phyloP scores from a whole-genome alignment of 2,329 filamentous ascomycete genomes.

The Hypoxylon sp. region DNA sequence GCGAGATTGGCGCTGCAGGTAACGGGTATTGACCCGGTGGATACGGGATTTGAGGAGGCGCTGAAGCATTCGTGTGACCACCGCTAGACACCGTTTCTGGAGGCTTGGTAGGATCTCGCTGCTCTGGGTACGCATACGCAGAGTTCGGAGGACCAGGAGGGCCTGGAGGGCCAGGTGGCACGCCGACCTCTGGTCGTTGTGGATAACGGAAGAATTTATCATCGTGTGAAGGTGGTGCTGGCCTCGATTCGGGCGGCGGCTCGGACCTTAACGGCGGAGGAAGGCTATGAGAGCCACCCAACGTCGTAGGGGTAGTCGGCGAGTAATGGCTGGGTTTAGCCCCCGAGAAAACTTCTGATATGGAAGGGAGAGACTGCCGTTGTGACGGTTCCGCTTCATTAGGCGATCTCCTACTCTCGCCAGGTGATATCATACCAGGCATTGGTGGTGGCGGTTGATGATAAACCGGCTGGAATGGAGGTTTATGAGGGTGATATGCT shows the following conservation, averaged over 20 bases:
- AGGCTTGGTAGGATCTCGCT: conserved; percentile 49
- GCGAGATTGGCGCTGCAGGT: conserved; percentile 62
- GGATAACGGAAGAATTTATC: conserved; percentile 52
- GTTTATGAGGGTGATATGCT: conserved; percentile 52
- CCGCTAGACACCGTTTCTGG: conserved; percentile 45
- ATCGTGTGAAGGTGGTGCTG: conserved; percentile 51
- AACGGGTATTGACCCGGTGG: conserved; percentile 63
- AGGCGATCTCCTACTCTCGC: conserved; percentile 50
- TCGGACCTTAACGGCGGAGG: conserved; percentile 53
- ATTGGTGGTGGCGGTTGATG: conserved; percentile 51
- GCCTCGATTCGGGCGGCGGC: conserved; percentile 49
- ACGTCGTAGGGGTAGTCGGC: conserved; percentile 51
- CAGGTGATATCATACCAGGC: conserved; percentile 50
- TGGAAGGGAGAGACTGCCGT: conserved; percentile 55
- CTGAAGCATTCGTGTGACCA: conserved; percentile 52
- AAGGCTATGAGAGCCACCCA: conserved; percentile 48
- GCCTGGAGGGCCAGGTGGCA: conserved; percentile 47
- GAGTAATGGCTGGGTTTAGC: conserved; percentile 52
- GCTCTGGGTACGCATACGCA: conserved; percentile 50
- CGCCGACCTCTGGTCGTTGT: conserved; percentile 48
- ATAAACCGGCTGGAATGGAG: conserved; percentile 48
- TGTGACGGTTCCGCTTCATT: conserved; percentile 50
- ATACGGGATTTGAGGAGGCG: conserved; percentile 58
- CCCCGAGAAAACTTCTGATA: conserved; percentile 54
- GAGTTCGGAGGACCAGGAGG: conserved; percentile 49